A percentile compares a stretch with the other conserved stretches of the same genome.
Evolutionary conservation across 1,284 basidiomycete species (phyloP).

Genomic region (Bjerkandera adusta): DNA sequence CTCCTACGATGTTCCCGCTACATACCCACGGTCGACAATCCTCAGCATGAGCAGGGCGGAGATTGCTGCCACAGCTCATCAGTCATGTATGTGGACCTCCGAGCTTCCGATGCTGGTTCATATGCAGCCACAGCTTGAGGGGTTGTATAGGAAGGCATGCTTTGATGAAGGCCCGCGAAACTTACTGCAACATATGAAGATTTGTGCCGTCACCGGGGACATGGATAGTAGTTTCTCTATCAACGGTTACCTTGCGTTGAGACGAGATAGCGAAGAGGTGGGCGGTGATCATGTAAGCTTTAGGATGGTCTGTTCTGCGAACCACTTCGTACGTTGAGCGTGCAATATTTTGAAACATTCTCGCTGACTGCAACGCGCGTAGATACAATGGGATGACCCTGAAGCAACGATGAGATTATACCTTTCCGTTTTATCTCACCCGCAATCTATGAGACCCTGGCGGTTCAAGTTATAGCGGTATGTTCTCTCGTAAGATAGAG

Average conservation of each 20-base stretch:
- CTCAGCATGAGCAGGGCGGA: conserved; percentile 21
- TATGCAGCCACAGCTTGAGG: conserved; percentile 11
- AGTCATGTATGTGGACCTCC: conserved; percentile 1
- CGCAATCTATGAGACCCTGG: too few species aligned
- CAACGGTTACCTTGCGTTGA: conserved; percentile 24
- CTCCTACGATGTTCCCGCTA: conserved; percentile 20
- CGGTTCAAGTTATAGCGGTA: too few species aligned
- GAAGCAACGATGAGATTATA: background rate
- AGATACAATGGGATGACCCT: conserved; percentile 8
- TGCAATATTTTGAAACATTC: background rate
- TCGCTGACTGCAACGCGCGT: background rate
- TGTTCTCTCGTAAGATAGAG: too few species aligned
- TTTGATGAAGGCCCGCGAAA: conserved; percentile 15
- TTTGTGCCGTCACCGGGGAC: conserved; percentile 19
- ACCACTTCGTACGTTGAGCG: conserved; percentile 30
- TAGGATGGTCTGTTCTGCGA: conserved; percentile 23
- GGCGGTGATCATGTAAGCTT: conserved; percentile 25
- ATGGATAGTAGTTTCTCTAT: conserved; percentile 17
- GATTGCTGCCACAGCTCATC: conserved; percentile 3
- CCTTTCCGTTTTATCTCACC: background rate
- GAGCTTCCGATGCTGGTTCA: conserved; percentile 21
- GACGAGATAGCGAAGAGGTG: conserved; percentile 22
- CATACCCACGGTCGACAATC: conserved; percentile 19
- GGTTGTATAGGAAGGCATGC: conserved; percentile 21
- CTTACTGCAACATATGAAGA: conserved; percentile 23